Evolutionary conservation across 176 grass and related monocot species (phyloP).

Genomic region (Phragmites australis): DNA sequence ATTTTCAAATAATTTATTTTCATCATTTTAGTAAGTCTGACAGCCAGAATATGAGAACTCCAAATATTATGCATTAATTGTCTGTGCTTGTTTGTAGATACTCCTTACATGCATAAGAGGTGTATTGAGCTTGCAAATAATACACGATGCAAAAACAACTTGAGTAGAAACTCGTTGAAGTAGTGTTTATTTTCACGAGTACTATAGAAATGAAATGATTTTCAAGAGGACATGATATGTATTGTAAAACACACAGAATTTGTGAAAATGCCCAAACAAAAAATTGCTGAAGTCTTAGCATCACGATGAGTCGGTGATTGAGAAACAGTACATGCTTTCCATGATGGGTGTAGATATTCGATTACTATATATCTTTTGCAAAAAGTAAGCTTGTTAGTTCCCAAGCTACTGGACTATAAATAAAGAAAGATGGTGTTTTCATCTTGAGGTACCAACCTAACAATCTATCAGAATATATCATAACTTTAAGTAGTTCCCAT

Average conservation of each 20-base stretch:
- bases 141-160: background rate
- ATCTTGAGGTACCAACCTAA: background rate
- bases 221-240: background rate
- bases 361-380: background rate
- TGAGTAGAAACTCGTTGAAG: background rate
- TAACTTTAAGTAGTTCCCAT: background rate
- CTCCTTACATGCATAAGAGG: constrained; percentile 8
- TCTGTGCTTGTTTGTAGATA: background rate
- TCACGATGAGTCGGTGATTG: background rate
- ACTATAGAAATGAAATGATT: background rate
- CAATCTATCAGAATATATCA: background rate
- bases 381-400: background rate
- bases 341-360: background rate
- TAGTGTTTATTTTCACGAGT: constrained; percentile 1
- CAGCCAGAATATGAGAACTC: background rate
- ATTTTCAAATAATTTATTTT: background rate
- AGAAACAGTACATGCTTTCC: background rate
- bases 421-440: background rate
- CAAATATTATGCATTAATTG: background rate
- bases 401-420: background rate
- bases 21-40: constrained; percentile 11
- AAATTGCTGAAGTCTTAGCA: background rate
- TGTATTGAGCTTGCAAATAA: constrained; percentile 1
- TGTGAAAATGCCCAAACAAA: background rate
- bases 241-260: background rate